Base-by-base conservation (phyloP, 1,139 yeast genomes). In the Sugiyamaella sp. region DNA sequence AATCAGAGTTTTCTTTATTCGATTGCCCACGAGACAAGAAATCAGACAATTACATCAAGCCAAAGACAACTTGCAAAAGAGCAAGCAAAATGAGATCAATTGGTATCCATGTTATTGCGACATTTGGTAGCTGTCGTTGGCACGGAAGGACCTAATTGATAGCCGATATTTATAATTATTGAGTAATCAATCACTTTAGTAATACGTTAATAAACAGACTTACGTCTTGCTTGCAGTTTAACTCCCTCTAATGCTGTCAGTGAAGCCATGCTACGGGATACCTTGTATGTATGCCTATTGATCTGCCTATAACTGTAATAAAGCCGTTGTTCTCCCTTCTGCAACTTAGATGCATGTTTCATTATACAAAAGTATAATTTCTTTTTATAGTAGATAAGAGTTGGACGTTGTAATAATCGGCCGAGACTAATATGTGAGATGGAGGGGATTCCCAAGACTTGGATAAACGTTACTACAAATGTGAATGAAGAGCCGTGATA, bases 301-400 rank as follows among this genome's bases (percentile, higher is more conserved):
- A 12, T 12, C 8, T 29, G n/a, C 8, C 35, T 29, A 29, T 29
- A 29, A 8, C n/a, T 12, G 35, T 29, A 29, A 12, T 12, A 12
- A 29, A 29, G 35, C 14, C n/a, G 8, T 12, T 12, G 35, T 29
- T 29, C 35, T 29, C 35, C 35, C 8, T 29, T 29, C 35, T 29
- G n/a, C 35, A 8, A 14, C 35, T 29, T 29, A 10, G 8, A 29
- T 10, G 35, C 35, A 29, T 29, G 35, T 4, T 29, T 14, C 35
- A 29, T 10, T 29, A 14, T 29, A 8, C 8, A 8, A 8, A 29
- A 10, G 14, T 4, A 37, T 19, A 22, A 22, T 39, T 14, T 4
- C 27, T 39, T 22, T 39, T 39, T n/a, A n/a, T 39, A n/a, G 19
- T 4, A 20, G 25, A 16, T 40, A 40, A 21, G 27, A 40, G 27